Evolutionary conservation across 192 early-diverging fungal species (phyloP), one percentile per base, ranked within the genome.

Genomic region (Entomortierella beljakovae): DNA sequence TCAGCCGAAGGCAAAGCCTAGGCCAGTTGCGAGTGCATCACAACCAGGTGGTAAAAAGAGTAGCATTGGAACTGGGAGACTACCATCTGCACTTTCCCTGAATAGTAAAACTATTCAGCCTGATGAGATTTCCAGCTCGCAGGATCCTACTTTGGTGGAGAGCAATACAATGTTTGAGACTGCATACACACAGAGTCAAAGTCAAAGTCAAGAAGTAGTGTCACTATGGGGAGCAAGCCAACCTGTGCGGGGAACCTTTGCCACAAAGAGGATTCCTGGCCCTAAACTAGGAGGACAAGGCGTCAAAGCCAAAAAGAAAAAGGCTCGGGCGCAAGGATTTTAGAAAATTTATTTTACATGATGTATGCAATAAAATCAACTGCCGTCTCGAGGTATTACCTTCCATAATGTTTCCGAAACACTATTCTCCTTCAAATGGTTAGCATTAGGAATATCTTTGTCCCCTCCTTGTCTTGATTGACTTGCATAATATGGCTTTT

Each of bases 241-340:
- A 22, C 69, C 69, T 38, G 58, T 71, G 1, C 69, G 37, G 20
- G 69, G 69, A 6, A 6, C 52, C 2, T 71, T 71, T 59, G 69
- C 69, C 13, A 48, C 61, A 4, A 29, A 60, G 33, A 60, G 29
- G 55, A 25, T 33, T 11, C 20, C 43, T n/a, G n/a, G n/a, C n/a
- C n/a, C n/a, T n/a, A n/a, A n/a, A n/a, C n/a, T n/a, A 16, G 57
- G 42, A 10, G 34, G 32, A 6, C 31, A 23, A 48, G 16, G 68
- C 3, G 28, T n/a, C 6, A 13, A 29, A 32, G 8, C 71, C 49
- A 75, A 75, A 58, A 75, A 75, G 64, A 61, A 66, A 33, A 65
- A 75, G 42, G 38, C 33, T 29, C 35, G 69, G 18, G 28, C 60
- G 2, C 69, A 76, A 22, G 50, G 69, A 67, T 50, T 83, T 35